phyloP scores from a whole-genome alignment of 345 rosid species.

The Syzygium grande region DNA sequence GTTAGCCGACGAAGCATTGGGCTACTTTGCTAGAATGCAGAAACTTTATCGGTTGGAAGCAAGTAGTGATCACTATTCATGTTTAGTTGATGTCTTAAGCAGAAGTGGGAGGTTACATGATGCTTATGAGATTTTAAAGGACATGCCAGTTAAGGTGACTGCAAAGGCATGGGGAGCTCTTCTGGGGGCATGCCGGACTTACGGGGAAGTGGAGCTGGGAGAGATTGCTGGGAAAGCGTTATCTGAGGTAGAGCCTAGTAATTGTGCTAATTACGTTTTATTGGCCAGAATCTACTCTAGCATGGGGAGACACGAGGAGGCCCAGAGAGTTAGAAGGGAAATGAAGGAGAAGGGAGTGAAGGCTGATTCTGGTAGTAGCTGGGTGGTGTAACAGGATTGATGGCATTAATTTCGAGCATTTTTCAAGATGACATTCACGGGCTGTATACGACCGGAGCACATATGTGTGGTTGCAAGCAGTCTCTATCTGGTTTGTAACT shows the following conservation, averaged over 20 bases:
- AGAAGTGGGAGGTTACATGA: not conserved
- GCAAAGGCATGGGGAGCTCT: not conserved
- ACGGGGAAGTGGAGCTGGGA: not conserved
- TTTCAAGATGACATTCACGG: not conserved
- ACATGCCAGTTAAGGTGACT: not conserved
- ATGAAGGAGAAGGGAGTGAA: not conserved
- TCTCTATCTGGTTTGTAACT: not conserved
- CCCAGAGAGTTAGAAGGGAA: not conserved
- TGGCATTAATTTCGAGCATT: not conserved
- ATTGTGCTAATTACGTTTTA: not conserved
- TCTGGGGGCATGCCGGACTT: not conserved
- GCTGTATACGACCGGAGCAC: not conserved
- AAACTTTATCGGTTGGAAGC: not conserved
- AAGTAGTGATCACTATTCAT: not conserved
- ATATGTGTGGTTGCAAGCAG: not conserved
- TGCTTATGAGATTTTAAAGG: not conserved
- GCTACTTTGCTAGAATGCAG: not conserved
- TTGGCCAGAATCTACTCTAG: not conserved
- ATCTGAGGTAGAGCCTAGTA: not conserved
- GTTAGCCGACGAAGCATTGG: constrained; percentile 42
- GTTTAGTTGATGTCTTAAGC: not conserved
- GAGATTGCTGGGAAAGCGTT: not conserved
- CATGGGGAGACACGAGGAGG: not conserved
- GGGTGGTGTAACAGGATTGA: not conserved
- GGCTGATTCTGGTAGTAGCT: not conserved